A percentile compares a stretch with the other conserved stretches of the same genome.
Evolutionary conservation across 148 eudicot genomes (phyloP).

Genomic region (Salicornia ramosissima): DNA sequence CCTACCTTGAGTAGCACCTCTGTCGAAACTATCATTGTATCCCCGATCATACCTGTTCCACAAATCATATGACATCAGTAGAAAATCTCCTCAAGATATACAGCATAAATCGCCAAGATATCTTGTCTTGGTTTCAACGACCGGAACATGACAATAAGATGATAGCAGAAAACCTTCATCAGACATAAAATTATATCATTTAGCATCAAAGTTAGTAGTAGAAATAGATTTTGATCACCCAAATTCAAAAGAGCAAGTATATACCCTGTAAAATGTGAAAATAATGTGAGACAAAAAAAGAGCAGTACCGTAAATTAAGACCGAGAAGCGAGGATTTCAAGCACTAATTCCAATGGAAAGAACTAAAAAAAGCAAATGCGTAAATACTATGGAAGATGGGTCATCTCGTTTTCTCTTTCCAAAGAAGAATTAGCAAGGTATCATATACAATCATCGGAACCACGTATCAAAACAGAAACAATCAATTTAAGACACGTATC

Average conservation of each 20-base stretch:
- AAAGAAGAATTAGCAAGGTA: too few species aligned
- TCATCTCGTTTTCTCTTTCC: background rate
- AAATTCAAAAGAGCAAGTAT: background rate
- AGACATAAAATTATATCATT: background rate
- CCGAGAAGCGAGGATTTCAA: background rate
- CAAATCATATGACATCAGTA: conserved; percentile 3
- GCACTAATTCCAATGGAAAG: background rate
- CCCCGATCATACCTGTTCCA: conserved; percentile 38
- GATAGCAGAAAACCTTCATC: background rate
- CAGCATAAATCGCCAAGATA: background rate
- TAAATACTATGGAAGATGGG: background rate
- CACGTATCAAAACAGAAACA: too few species aligned
- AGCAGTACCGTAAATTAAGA: background rate
- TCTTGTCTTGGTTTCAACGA: background rate
- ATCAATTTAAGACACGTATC: too few species aligned
- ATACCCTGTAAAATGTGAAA: background rate
- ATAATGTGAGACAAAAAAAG: background rate
- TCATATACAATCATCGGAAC: too few species aligned
- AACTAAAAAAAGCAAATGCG: background rate
- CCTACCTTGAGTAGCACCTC: conserved; percentile 23
- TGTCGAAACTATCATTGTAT: conserved; percentile 26
- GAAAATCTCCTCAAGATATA: background rate
- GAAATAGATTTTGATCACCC: background rate
- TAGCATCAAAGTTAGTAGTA: background rate
- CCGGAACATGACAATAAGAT: background rate